phyloP scores from a whole-genome alignment of 768 basidiomycete genomes.

The Mycena latifolia region DNA sequence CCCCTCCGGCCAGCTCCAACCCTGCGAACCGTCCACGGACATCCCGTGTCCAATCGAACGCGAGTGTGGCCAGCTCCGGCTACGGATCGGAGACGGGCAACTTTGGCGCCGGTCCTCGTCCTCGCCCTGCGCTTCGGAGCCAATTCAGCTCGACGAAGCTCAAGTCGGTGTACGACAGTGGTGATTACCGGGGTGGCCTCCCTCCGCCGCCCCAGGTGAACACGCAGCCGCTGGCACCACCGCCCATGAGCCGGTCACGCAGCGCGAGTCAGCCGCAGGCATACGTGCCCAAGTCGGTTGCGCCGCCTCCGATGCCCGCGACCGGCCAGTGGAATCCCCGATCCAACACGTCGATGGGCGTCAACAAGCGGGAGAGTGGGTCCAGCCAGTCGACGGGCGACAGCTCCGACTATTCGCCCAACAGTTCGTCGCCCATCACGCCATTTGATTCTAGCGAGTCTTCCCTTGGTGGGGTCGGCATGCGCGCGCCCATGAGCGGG shows the following conservation, averaged over 20 bases:
- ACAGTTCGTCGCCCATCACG: conserved; percentile 88
- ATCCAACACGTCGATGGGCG: conserved; percentile 52
- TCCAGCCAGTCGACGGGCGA: conserved; percentile 85
- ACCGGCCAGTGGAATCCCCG: conserved; percentile 60
- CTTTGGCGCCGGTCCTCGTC: conserved; percentile 49
- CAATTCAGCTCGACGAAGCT: conserved; percentile 80
- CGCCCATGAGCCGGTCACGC: conserved; percentile 68
- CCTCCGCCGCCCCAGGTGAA: conserved; percentile 38
- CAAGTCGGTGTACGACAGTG: conserved; percentile 63
- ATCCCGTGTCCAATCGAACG: conserved; percentile 61
- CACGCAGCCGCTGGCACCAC: conserved; percentile 35
- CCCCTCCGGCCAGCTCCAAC: conserved; percentile 50
- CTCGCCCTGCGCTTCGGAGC: conserved; percentile 65
- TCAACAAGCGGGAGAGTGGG: conserved; percentile 82
- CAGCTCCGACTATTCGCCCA: conserved; percentile 88
- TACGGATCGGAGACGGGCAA: conserved; percentile 59
- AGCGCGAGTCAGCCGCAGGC: conserved; percentile 86
- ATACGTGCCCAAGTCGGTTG: conserved; percentile 68
- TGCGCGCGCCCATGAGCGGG: conserved; percentile 52
- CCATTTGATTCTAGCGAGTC: conserved; percentile 93
- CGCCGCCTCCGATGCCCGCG: conserved; percentile 66
- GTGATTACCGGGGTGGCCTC: conserved; percentile 49
- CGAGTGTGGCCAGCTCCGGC: conserved; percentile 50
- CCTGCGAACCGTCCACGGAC: conserved; percentile 41
- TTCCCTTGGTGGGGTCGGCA: conserved; percentile 70